These are phyloP conservation scores for Fusarium secorum DNA, from an alignment of 2,329 filamentous ascomycete species.

Conservation along the genomic window DNA sequence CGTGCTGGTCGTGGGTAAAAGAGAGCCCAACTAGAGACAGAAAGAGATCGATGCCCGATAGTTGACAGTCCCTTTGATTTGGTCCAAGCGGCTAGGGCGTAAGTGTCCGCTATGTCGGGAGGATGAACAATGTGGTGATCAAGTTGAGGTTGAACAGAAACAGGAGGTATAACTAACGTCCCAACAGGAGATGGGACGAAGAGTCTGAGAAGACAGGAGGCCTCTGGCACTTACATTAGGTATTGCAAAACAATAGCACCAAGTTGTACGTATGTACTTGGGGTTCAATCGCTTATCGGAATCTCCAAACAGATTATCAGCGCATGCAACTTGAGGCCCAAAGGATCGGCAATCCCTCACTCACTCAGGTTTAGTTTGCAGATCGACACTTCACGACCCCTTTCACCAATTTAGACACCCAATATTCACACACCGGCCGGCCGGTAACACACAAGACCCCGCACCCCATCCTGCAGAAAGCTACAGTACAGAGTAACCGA, in stretches of 20 bases:
- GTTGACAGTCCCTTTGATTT: not conserved
- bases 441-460: conserved; percentile 1
- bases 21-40: conserved; percentile 5
- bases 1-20: not conserved
- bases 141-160: not conserved
- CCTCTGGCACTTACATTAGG: conserved; percentile 5
- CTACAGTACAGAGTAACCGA: not conserved
- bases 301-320: not conserved
- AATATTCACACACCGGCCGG: conserved; percentile 24
- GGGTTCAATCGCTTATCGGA: conserved; percentile 14
- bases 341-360: conserved; percentile 18
- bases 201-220: not conserved
- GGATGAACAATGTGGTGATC: not conserved
- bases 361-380: conserved; percentile 14
- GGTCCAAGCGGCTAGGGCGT: not conserved
- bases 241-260: not conserved
- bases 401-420: conserved; percentile 4
- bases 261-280: not conserved
- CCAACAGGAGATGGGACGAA: not conserved
- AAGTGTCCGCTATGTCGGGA: not conserved
- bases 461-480: not conserved
- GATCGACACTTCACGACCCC: conserved; percentile 21
- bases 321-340: conserved; percentile 7
- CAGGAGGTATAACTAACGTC: not conserved
- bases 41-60: not conserved